Evolutionary conservation across 2,329 filamentous ascomycete species (phyloP).

Genomic region (Leptographium procerum): DNA sequence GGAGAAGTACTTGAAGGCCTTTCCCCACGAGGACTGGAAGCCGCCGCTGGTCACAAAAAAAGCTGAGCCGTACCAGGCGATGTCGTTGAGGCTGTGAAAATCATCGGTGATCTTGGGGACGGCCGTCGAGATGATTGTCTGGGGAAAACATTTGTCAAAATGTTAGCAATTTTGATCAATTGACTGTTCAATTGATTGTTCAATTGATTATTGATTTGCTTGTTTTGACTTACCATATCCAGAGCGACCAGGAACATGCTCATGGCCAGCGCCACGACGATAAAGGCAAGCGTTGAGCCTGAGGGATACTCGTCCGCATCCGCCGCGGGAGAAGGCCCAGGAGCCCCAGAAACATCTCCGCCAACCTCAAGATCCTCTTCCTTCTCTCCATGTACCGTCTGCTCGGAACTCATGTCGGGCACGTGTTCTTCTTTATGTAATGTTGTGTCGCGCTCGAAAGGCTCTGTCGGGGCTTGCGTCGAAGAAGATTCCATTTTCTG

Average conservation of each 20-base stretch:
- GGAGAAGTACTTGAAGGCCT: constrained; percentile 20
- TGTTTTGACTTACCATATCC: background rate
- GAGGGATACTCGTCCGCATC: background rate
- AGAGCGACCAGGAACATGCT: background rate
- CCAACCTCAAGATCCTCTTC: background rate
- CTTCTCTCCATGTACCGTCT: background rate
- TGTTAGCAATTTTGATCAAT: background rate
- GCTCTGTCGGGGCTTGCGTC: background rate
- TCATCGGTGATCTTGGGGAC: constrained; percentile 3
- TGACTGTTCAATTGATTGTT: too few species aligned
- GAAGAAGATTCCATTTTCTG: background rate
- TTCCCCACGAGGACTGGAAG: constrained; percentile 1
- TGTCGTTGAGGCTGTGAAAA: background rate
- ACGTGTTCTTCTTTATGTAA: background rate
- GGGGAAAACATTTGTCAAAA: background rate
- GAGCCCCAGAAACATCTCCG: background rate
- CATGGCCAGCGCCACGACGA: background rate
- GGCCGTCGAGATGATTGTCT: constrained; percentile 34
- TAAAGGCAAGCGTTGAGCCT: background rate
- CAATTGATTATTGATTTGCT: too few species aligned
- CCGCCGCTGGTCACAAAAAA: constrained; percentile 31
- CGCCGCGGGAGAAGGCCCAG: background rate
- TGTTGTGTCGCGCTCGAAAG: background rate
- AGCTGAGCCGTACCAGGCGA: constrained; percentile 31
- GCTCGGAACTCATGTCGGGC: background rate